These are phyloP conservation scores for Epichloe elymi DNA, from an alignment of 2,329 filamentous ascomycete genomes.

Conservation along the genomic window DNA sequence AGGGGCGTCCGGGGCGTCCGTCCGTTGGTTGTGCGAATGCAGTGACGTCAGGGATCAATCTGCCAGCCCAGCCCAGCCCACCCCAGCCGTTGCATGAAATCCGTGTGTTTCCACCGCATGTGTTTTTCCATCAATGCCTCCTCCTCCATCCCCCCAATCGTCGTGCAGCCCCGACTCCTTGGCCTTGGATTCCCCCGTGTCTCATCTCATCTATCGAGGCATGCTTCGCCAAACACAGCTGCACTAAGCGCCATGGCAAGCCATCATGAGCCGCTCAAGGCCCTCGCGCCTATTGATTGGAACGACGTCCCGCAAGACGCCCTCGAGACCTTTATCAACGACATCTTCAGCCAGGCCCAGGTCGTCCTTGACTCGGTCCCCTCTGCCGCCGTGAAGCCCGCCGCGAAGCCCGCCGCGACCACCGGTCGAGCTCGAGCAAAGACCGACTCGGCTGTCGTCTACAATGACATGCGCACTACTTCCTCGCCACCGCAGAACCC, in stretches of 20 bases:
- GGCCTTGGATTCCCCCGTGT: background rate
- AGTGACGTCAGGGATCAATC: too few species aligned
- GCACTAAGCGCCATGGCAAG: slow-evolving; percentile 30
- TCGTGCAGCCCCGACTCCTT: too few species aligned
- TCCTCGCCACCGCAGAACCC: slow-evolving; percentile 26
- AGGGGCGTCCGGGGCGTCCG: too few species aligned
- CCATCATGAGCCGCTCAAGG: slow-evolving; percentile 45
- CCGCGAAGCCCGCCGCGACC: slow-evolving; percentile 17
- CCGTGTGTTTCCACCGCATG: too few species aligned
- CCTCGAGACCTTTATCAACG: slow-evolving; percentile 38
- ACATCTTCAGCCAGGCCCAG: slow-evolving; percentile 54
- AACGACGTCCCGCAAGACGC: slow-evolving; percentile 30
- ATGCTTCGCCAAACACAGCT: background rate
- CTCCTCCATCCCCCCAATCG: too few species aligned
- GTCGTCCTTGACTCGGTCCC: slow-evolving; percentile 68
- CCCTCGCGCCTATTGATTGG: slow-evolving; percentile 44
- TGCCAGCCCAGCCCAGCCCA: too few species aligned
- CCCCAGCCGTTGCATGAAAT: too few species aligned
- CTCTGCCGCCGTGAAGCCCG: slow-evolving; percentile 18
- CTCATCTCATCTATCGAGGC: background rate
- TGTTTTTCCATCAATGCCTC: too few species aligned
- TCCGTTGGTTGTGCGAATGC: too few species aligned
- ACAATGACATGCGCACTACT: slow-evolving; percentile 36
- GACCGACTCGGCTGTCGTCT: slow-evolving; percentile 38
- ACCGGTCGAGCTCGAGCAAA: slow-evolving; percentile 38